Base-by-base conservation (phyloP, 2,329 filamentous ascomycete species). In the Lasiodiplodia sp. region DNA sequence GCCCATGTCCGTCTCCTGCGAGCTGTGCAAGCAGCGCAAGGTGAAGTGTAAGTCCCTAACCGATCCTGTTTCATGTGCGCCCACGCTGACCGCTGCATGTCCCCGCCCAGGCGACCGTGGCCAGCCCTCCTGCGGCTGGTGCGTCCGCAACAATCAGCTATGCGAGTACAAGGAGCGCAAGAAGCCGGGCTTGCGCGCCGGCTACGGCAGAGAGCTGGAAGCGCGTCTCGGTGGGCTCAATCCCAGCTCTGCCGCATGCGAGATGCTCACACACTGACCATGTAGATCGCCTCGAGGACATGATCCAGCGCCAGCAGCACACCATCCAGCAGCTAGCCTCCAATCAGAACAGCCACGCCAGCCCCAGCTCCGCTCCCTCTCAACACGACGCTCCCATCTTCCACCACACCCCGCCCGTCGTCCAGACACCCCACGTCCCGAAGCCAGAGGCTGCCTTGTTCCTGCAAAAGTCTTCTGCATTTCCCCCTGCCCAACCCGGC, bases 1-100 rank as follows among this genome's bases (percentile, higher is more conserved):
- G 68, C 83, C 83, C 53, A 80, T 86, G 76, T 82, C 80, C 62
- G 86, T 87, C 40, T 86, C 83, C 74, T 87, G 92, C 76, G 92
- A 94, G 80, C 85, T 92, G 64, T 93, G 92, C 83, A 94, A 94
- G 80, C 89, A 92, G 78, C 85, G 92, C 82, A 95, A 94, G 85
- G 91, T 93, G 65, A 80, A 81, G 80, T 81, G 78, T 69, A n/a
- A 21, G 68, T 21, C 44, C 18, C 51, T 18, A 8, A n/a, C 21
- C 52, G 11, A 16, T 37, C n/a, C 21, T 28, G 63, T 47, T 28
- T 40, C 62, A 40, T 40, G 49, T 51, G 37, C 49, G 21, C 44
- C 18, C 10, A n/a, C 31, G 52, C 51, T 51, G 38, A 51, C 63
- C 10, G 47, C 28, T 53, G 47, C 38, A 23, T 25, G 16, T 16